These are phyloP conservation scores for Colletotrichum acutatum DNA, from an alignment of 2,329 filamentous ascomycete genomes.

Conservation along the genomic window DNA sequence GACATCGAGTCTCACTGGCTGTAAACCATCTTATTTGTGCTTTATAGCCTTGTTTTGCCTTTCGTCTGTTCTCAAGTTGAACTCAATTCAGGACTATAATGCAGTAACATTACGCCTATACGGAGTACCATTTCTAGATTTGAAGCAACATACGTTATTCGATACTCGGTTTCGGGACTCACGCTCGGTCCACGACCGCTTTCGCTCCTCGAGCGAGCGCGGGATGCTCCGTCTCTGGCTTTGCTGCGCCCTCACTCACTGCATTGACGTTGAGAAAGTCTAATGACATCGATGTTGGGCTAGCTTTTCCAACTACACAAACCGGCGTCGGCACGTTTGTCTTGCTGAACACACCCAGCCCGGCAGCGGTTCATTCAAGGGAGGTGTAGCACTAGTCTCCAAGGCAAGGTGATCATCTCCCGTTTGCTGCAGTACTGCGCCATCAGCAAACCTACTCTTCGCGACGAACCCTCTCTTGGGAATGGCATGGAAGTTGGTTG, in stretches of 20 bases:
- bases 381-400: background rate
- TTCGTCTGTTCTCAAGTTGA: conserved; percentile 2
- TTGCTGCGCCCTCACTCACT: background rate
- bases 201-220: background rate
- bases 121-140: background rate
- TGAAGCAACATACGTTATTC: background rate
- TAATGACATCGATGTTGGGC: conserved; percentile 4
- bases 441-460: background rate
- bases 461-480: conserved; percentile 10
- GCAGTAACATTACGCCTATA: background rate
- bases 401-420: conserved; percentile 4
- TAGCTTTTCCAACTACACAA: background rate
- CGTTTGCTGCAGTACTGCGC: background rate
- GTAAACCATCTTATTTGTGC: conserved; percentile 6
- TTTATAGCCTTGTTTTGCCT: background rate
- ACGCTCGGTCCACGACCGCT: background rate
- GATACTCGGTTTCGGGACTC: background rate
- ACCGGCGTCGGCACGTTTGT: background rate
- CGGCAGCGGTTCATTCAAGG: background rate
- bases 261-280: conserved; percentile 13
- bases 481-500: background rate
- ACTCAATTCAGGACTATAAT: background rate
- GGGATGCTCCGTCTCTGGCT: background rate
- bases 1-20: background rate
- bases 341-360: background rate